phyloP scores from a whole-genome alignment of 78 protist genomes.

The Anaeramoeba flamelloides region DNA sequence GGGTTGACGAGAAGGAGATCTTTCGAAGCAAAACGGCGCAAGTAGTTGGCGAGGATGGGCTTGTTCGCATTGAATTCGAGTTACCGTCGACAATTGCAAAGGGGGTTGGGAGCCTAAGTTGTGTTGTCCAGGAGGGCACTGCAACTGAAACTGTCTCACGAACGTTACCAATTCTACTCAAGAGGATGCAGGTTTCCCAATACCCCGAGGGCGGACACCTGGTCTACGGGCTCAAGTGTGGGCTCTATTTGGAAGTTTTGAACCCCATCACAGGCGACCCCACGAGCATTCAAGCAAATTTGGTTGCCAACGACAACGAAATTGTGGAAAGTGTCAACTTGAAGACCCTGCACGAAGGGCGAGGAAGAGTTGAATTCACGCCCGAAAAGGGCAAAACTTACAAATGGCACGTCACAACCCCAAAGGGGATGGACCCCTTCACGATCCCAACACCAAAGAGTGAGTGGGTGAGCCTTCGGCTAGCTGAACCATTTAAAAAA shows the following conservation, averaged over 20 bases:
- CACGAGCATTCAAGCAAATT: background rate
- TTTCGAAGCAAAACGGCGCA: background rate
- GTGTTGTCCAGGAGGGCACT: background rate
- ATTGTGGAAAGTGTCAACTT: background rate
- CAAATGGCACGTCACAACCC: background rate
- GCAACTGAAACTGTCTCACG: background rate
- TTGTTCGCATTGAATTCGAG: background rate
- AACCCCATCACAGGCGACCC: background rate
- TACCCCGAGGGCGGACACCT: background rate
- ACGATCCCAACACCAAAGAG: background rate
- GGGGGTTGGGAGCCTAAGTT: background rate
- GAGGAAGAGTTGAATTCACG: background rate
- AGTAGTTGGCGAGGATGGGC: background rate
- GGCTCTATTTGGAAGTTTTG: background rate
- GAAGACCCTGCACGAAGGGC: background rate
- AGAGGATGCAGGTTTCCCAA: background rate
- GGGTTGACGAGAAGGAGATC: background rate
- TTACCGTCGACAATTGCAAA: background rate
- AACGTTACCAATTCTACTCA: background rate
- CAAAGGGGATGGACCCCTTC: background rate
- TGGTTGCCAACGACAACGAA: background rate
- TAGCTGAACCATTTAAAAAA: too few relatives aligned
- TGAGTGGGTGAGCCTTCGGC: background rate
- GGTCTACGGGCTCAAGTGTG: background rate
- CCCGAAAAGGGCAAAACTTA: background rate